phyloP scores from a whole-genome alignment of 2,329 filamentous ascomycete species.

The Microdochium trichocladiopsis region DNA sequence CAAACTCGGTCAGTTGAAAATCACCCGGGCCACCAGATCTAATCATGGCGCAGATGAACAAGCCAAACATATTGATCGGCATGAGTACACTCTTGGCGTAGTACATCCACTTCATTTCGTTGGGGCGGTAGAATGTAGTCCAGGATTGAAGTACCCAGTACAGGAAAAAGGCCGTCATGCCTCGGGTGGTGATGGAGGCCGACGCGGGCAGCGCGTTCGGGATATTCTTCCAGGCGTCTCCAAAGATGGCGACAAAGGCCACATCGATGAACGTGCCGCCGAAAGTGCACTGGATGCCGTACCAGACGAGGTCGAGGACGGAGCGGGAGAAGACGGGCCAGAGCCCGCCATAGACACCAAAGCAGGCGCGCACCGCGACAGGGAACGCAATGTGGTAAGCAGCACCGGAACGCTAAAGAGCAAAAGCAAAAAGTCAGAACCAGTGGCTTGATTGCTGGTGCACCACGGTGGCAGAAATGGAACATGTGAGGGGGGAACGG shows the following conservation, averaged over 20 bases:
- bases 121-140: conserved; percentile 47
- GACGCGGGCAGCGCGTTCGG: conserved; percentile 41
- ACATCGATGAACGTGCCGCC: not conserved
- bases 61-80: not conserved
- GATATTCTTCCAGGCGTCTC: conserved; percentile 15
- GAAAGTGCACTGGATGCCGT: not conserved
- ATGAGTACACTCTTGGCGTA: conserved; percentile 32
- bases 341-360: not conserved
- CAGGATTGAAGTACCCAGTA: conserved; percentile 48
- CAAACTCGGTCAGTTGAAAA: not conserved
- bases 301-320: not conserved
- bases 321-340: conserved; percentile 1
- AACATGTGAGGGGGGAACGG: no score
- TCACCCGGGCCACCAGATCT: not conserved
- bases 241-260: not conserved
- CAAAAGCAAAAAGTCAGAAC: not conserved
- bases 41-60: not conserved
- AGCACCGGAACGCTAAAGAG: not conserved
- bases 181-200: conserved; percentile 47
- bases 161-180: conserved; percentile 50
- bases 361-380: not conserved
- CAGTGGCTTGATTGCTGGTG: not conserved
- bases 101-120: conserved; percentile 45
- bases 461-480: no score
- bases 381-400: not conserved